phyloP scores from a whole-genome alignment of 331 rosid species.

The Acacia concinna region DNA sequence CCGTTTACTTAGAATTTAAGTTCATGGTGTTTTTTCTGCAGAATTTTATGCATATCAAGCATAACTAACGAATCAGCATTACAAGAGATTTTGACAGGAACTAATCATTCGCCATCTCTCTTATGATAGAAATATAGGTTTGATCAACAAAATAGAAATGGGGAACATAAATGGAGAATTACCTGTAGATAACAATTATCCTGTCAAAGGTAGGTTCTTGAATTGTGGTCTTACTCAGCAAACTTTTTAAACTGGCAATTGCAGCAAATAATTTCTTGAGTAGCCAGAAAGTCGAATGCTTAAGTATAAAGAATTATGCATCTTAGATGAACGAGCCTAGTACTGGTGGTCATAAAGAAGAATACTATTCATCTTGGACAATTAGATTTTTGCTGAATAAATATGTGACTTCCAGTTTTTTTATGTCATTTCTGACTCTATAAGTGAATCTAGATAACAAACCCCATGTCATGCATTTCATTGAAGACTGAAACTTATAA shows the following conservation, averaged over 20 bases:
- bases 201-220: slow-evolving; percentile 98
- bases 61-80: not conserved
- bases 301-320: slow-evolving; percentile 20
- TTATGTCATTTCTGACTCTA: not conserved
- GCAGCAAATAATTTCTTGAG: slow-evolving; percentile 36
- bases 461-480: not conserved
- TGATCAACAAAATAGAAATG: not conserved
- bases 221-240: slow-evolving; percentile 68
- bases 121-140: not conserved
- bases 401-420: slow-evolving; percentile 7
- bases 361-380: slow-evolving; percentile 12
- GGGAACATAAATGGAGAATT: slow-evolving; percentile 25
- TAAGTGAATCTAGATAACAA: slow-evolving; percentile 7
- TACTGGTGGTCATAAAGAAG: slow-evolving; percentile 9
- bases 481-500: slow-evolving; percentile 6
- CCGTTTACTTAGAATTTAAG: slow-evolving; percentile 32
- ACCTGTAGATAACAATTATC: slow-evolving; percentile 94
- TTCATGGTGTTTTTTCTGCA: slow-evolving; percentile 1
- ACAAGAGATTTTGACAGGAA: slow-evolving; percentile 5
- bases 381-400: slow-evolving; percentile 1
- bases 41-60: not conserved
- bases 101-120: not conserved
- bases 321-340: slow-evolving; percentile 18
- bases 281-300: slow-evolving; percentile 14
- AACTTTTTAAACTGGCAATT: slow-evolving; percentile 52